These are phyloP conservation scores for Dysphania ambrosioides DNA, from an alignment of 148 eudicot species.

Conservation along the genomic window DNA sequence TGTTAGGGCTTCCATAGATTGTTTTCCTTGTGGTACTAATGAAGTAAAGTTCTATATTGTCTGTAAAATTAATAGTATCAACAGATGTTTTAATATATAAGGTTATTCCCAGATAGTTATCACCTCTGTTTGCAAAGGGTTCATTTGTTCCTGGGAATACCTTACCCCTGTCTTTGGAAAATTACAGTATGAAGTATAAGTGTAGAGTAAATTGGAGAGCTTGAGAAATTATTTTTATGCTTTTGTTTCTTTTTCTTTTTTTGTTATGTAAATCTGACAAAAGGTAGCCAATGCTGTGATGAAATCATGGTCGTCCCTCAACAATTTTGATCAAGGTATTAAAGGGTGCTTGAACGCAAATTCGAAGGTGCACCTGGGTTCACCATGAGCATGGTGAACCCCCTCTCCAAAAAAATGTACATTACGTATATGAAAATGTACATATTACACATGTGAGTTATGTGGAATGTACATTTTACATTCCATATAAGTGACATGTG, in stretches of 20 bases:
- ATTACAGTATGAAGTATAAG: no score
- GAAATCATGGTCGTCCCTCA: conserved; percentile 57
- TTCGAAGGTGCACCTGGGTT: no score
- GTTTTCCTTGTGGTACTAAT: not conserved
- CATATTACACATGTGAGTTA: no score
- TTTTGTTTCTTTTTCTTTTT: conserved; percentile 16
- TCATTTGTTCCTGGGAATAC: not conserved
- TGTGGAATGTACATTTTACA: no score
- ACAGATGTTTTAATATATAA: not conserved
- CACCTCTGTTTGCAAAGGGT: not conserved
- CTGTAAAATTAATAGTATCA: not conserved
- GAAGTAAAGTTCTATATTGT: not conserved
- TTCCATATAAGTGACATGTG: no score
- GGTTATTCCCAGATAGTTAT: not conserved
- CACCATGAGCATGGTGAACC: no score
- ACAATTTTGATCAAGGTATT: conserved; percentile 74
- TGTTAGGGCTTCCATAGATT: no score
- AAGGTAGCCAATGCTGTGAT: conserved; percentile 69
- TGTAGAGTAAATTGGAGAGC: not conserved
- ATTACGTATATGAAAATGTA: no score
- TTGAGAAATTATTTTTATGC: conserved; percentile 5
- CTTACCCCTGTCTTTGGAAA: no score
- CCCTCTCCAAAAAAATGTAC: no score
- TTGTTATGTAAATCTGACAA: conserved; percentile 48
- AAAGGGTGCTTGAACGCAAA: conserved; percentile 78